Base-by-base conservation (phyloP, 2,329 filamentous ascomycete genomes). In the Aspergillus luchuensis region DNA sequence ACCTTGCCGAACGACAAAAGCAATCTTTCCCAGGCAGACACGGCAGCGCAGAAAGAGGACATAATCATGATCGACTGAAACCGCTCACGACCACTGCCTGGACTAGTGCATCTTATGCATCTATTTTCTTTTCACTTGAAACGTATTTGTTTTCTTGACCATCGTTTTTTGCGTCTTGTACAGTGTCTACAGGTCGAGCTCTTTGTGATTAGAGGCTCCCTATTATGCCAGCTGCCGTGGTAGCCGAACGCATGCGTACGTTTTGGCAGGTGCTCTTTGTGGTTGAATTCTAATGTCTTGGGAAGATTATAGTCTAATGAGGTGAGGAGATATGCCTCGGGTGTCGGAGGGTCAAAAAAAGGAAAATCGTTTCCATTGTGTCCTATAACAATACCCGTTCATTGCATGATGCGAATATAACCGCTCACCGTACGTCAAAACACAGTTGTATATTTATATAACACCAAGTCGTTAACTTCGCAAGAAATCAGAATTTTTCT, bases 51-150 rank as follows among this genome's bases (percentile, higher is more conserved):
- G 13, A 68, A 67, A 25, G 55, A 69, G 25, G 72, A 77, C 64
- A 62, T 77, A 52, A 77, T 77, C 51, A 77, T 71, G 63, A 77
- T 77, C 64, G 75, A 77, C 59, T 77, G 54, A 38, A 50, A 15
- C 21, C 28, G 8, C 25, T 13, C n/a, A 19, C 45, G 5, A 15
- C 23, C 15, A 23, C 39, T 43, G 10, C 23, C 7, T 33, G 4
- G 13, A 49, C 11, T n/a, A n/a, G 11, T 30, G 21, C 45, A 8
- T 28, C n/a, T 50, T n/a, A 13, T n/a, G 47, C 15, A 17, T 50
- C n/a, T 7, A 3, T 23, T 21, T 45, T 23, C 19, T 19, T 45
- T 23, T 10, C 19, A 45, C 10, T 45, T 45, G 41, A 45, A 23
- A 45, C 19, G 19, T 45, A 23, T 7, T 23, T 36, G 33, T 15